Evolutionary conservation across 306 rosid species (phyloP).

Genomic region (Cucumis sativus): DNA sequence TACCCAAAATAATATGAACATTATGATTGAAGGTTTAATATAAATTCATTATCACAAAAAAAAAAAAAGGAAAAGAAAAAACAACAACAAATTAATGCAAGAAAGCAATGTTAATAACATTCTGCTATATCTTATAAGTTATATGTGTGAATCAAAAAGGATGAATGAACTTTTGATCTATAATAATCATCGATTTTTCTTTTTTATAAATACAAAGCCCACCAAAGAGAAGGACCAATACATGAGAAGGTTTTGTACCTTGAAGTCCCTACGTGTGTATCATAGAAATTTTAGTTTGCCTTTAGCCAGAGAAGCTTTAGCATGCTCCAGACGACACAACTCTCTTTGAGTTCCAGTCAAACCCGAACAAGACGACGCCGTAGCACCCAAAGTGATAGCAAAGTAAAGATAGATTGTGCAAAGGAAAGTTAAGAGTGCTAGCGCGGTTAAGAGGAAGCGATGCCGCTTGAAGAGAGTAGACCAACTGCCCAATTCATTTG

Average conservation of each 20-base stretch:
- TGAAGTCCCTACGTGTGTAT: slow-evolving; percentile 6
- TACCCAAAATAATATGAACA: not conserved
- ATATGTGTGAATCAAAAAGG: not conserved
- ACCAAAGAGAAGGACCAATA: slow-evolving; percentile 2
- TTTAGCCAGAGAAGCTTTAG: slow-evolving; percentile 39
- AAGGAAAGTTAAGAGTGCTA: slow-evolving; percentile 46
- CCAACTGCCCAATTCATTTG: slow-evolving; percentile 72
- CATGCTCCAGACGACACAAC: slow-evolving; percentile 57
- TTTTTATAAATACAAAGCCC: not conserved
- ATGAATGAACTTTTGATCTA: not conserved
- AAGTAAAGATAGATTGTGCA: slow-evolving; percentile 82
- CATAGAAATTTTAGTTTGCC: slow-evolving; percentile 75
- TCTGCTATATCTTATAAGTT: slow-evolving; percentile 1
- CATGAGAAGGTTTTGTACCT: not conserved
- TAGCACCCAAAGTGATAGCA: slow-evolving; percentile 62
- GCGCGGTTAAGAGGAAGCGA: slow-evolving; percentile 69
- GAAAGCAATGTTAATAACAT: not conserved
- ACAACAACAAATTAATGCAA: not conserved
- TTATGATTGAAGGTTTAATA: not conserved
- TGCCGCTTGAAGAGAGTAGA: slow-evolving; percentile 62
- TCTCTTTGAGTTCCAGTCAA: slow-evolving; percentile 51
- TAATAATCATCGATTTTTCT: not conserved
- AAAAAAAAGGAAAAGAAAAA: too few relatives aligned
- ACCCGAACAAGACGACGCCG: slow-evolving; percentile 33
- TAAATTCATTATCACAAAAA: not conserved